These are phyloP conservation scores for Blastobotrys elegans DNA, from an alignment of 1,139 yeast genomes.

Conservation along the genomic window DNA sequence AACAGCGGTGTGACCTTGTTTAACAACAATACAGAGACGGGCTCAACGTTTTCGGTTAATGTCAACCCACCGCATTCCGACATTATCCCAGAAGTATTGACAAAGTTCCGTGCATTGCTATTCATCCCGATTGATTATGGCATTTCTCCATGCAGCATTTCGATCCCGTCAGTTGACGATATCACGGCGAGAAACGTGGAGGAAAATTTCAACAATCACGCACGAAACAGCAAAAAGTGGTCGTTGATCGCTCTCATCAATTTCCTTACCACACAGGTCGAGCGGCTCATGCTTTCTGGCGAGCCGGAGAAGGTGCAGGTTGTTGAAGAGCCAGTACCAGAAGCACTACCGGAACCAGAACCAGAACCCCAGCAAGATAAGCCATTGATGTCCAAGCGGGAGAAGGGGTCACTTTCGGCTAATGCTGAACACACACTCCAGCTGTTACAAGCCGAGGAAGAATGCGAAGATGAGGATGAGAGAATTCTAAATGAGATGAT, in stretches of 20 bases:
- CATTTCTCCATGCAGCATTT: slow-evolving; percentile 20
- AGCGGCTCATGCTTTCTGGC: slow-evolving; percentile 21
- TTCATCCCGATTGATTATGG: slow-evolving; percentile 29
- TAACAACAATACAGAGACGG: slow-evolving; percentile 14
- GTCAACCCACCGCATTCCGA: slow-evolving; percentile 21
- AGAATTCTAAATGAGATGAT: slow-evolving; percentile 8
- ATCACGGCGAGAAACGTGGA: slow-evolving; percentile 27
- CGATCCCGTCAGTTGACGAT: slow-evolving; percentile 22
- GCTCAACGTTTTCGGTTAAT: slow-evolving; percentile 18
- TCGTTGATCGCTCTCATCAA: slow-evolving; percentile 31
- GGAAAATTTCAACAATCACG: slow-evolving; percentile 29
- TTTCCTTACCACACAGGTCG: slow-evolving; percentile 27
- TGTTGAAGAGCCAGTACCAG: slow-evolving; percentile 2
- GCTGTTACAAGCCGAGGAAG: slow-evolving; percentile 1
- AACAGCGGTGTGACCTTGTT: slow-evolving; percentile 12
- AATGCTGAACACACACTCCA: background rate
- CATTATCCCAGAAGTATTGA: slow-evolving; percentile 21
- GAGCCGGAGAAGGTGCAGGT: slow-evolving; percentile 7
- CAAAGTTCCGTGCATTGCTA: slow-evolving; percentile 21
- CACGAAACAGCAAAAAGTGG: slow-evolving; percentile 26
- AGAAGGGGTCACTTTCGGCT: background rate
- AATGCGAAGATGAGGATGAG: slow-evolving; percentile 10
- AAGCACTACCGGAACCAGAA: background rate
- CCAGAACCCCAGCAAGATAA: slow-evolving; percentile 8
- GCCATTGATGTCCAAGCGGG: slow-evolving; percentile 8